These are phyloP conservation scores for Backusella sp. DNA, from an alignment of 192 early-diverging fungal species.

Conservation along the genomic window DNA sequence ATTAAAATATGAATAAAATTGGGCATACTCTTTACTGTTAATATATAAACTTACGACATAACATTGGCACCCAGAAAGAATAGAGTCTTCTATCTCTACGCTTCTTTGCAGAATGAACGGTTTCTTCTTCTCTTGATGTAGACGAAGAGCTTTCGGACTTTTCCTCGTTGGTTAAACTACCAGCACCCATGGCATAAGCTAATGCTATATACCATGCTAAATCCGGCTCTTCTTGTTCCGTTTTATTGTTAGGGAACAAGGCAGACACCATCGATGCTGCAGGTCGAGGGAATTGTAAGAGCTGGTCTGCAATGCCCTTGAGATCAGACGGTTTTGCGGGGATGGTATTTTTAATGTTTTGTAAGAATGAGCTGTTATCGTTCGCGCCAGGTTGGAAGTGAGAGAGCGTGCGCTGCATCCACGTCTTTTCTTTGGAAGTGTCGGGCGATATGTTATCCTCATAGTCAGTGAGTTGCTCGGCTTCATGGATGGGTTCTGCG, in stretches of 20 bases:
- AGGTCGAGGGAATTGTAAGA: constrained; percentile 25
- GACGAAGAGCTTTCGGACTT: background rate
- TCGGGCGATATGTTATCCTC: background rate
- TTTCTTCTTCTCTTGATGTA: constrained; percentile 13
- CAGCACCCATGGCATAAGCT: constrained; percentile 29
- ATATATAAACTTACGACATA: constrained; percentile 30
- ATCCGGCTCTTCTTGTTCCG: background rate
- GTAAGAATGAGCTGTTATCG: constrained; percentile 12
- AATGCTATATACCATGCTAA: constrained; percentile 34
- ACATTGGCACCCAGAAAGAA: constrained; percentile 28
- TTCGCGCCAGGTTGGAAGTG: constrained; percentile 24
- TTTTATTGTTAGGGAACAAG: background rate
- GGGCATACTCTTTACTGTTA: background rate
- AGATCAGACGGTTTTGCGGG: constrained; percentile 13
- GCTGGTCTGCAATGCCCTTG: constrained; percentile 15
- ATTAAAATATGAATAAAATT: background rate
- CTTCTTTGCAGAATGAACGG: constrained; percentile 13
- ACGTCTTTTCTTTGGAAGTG: constrained; percentile 13
- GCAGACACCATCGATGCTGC: constrained; percentile 25
- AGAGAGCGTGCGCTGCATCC: constrained; percentile 35
- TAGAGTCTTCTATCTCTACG: constrained; percentile 24
- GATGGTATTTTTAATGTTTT: constrained; percentile 15
- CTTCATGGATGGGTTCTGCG: constrained; percentile 24
- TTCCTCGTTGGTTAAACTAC: background rate
- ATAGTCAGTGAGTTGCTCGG: constrained; percentile 13